Percentiles rank a stretch among this genome's conserved stretches.
These are phyloP conservation scores for Pleodorina starrii DNA, from an alignment of 139 green algal genomes.

Conservation along the genomic window DNA sequence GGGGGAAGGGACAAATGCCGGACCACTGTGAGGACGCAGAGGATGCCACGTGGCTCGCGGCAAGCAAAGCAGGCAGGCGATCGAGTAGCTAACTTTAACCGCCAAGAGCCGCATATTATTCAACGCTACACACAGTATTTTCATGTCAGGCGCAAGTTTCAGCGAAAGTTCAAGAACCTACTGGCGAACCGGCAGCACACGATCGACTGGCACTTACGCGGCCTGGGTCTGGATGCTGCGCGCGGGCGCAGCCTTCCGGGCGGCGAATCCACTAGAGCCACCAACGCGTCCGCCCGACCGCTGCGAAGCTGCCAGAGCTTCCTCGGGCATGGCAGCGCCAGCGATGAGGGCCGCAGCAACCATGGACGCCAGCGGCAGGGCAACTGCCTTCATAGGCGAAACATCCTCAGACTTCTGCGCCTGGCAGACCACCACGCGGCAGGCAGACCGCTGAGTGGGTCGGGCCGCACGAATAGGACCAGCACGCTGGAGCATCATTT, in stretches of 20 bases:
- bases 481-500: constrained; percentile 33
- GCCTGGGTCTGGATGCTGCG: constrained; percentile 35
- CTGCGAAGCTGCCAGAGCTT: constrained; percentile 46
- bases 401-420: constrained; percentile 30
- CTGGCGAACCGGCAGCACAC: neutral
- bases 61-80: neutral
- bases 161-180: constrained; percentile 6
- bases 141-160: too few species aligned
- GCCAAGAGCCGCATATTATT: neutral
- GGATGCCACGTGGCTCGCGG: neutral
- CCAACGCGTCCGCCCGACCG: constrained; percentile 52
- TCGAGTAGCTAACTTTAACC: neutral
- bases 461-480: neutral
- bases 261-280: constrained; percentile 51
- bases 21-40: too few species aligned
- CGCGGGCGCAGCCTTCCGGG: constrained; percentile 10
- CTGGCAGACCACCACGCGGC: constrained; percentile 4
- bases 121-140: neutral
- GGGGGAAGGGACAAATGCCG: neutral
- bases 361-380: constrained; percentile 52
- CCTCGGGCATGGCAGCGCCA: constrained; percentile 48
- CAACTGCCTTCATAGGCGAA: neutral
- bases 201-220: constrained; percentile 39
- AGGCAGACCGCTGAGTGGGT: neutral
- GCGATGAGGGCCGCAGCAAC: constrained; percentile 53